Percentiles rank a stretch among this genome's conserved stretches.
These are phyloP conservation scores for Backusella luteola DNA, from an alignment of 192 early-diverging fungal species.

Conservation along the genomic window DNA sequence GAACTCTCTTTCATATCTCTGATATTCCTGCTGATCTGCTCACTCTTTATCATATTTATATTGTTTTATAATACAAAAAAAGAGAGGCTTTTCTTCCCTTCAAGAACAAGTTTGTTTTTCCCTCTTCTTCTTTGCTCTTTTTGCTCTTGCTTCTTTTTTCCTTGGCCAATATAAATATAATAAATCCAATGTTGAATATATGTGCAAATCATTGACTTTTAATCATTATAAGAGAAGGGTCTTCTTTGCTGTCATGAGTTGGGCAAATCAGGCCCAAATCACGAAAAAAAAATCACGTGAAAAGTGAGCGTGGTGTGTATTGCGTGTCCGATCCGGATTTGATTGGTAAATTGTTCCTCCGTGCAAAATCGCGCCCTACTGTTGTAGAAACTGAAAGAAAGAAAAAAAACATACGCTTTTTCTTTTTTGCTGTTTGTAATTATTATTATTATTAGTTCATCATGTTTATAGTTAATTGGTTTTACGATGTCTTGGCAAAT, in stretches of 20 bases:
- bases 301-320: neutral
- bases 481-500: constrained; percentile 87
- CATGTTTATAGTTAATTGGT: constrained; percentile 99
- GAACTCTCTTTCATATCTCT: neutral
- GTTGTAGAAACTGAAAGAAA: neutral
- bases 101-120: neutral
- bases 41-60: neutral
- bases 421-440: neutral
- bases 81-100: neutral
- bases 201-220: too few relatives aligned
- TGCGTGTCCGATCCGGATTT: neutral
- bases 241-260: neutral
- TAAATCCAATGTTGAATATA: too few relatives aligned
- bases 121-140: neutral
- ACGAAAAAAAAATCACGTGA: neutral
- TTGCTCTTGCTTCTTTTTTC: neutral
- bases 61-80: neutral
- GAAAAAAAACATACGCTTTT: neutral
- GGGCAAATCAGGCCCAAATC: too few relatives aligned
- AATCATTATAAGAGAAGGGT: neutral
- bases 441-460: constrained; percentile 8
- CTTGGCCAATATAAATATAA: neutral
- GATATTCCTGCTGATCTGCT: neutral
- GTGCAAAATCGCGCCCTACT: neutral
- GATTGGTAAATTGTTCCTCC: constrained; percentile 6